Conservation (phyloP, 1,139 yeast species). For the Taiozyma sp. region DNA sequence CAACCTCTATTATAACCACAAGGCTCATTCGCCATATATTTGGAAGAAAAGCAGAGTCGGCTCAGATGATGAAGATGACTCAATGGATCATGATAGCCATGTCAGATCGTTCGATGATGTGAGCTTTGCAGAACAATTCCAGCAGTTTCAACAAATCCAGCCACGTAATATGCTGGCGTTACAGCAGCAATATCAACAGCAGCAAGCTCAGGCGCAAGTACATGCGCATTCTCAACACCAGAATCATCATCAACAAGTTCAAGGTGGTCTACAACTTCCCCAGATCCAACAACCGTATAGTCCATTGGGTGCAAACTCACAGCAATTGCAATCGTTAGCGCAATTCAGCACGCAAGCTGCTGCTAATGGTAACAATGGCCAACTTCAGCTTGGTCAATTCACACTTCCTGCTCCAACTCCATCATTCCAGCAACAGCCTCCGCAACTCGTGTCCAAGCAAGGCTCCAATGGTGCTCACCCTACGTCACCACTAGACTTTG, state of each 20-base stretch:
- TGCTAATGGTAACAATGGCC: neutral
- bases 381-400: neutral
- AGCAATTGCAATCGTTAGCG: slow-evolving; percentile 2
- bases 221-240: neutral
- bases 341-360: neutral
- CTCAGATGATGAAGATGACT: neutral
- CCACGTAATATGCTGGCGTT: neutral
- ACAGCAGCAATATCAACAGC: slow-evolving; percentile 4
- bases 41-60: slow-evolving; percentile 17
- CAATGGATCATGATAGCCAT: neutral
- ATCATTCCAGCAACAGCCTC: neutral
- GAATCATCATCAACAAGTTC: neutral
- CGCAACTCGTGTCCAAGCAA: neutral
- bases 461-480: neutral
- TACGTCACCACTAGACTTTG: neutral
- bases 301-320: slow-evolving; percentile 3
- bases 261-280: slow-evolving; percentile 2
- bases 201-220: neutral
- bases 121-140: slow-evolving; percentile 4
- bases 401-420: neutral
- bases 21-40: slow-evolving; percentile 31
- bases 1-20: slow-evolving; percentile 32
- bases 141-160: slow-evolving; percentile 2
- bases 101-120: slow-evolving; percentile 2
- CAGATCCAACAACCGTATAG: slow-evolving; percentile 4